These are phyloP conservation scores for Puccinia horiana DNA, from an alignment of 1,284 basidiomycete species.

Conservation along the genomic window DNA sequence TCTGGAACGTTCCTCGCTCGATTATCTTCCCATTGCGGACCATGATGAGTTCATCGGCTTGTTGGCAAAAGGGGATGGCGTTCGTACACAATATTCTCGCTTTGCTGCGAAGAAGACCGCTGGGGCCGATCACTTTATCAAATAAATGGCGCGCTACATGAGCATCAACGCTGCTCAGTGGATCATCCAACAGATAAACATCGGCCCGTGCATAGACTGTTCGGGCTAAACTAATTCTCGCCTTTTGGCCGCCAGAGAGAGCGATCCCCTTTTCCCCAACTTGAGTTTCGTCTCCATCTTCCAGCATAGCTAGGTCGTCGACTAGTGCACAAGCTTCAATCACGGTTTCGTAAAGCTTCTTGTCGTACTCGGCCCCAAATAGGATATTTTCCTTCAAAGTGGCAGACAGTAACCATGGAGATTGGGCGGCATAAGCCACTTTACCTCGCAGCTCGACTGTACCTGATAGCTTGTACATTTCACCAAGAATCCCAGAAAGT, in stretches of 20 bases:
- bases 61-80: constrained; percentile 76
- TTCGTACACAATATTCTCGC: constrained; percentile 88
- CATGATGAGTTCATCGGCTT: constrained; percentile 78
- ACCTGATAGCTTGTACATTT: constrained; percentile 79
- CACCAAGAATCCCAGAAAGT: constrained; percentile 73
- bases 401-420: constrained; percentile 72
- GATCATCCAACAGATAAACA: constrained; percentile 67
- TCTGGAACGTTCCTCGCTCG: constrained; percentile 65
- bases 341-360: constrained; percentile 61
- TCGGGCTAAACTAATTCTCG: constrained; percentile 64
- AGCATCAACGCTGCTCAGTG: constrained; percentile 68
- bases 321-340: constrained; percentile 76
- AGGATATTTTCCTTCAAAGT: constrained; percentile 83
- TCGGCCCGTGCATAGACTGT: constrained; percentile 75
- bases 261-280: constrained; percentile 73
- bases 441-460: constrained; percentile 71
- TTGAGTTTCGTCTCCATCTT: constrained; percentile 72
- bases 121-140: constrained; percentile 86
- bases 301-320: constrained; percentile 74
- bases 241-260: constrained; percentile 51
- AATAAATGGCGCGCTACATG: constrained; percentile 66
- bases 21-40: constrained; percentile 80
- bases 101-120: constrained; percentile 79
- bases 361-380: constrained; percentile 85
- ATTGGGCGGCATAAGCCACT: constrained; percentile 82